Conservation (phyloP, 345 rosid genomes). For the Litchi chinensis region DNA sequence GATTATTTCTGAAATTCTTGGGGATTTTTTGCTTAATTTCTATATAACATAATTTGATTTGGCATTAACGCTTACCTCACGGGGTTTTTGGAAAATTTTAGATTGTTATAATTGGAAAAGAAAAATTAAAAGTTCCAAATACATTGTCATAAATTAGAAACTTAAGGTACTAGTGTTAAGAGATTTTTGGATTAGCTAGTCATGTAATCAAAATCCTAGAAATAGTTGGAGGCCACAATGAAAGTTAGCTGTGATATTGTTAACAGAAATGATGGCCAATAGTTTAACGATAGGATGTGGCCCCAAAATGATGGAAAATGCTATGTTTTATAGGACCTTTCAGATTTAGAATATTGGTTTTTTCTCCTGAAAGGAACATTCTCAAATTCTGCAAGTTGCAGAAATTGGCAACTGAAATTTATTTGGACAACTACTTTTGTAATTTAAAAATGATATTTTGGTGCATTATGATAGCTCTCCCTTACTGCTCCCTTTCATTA, state of each 20-base stretch:
- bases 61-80: neutral
- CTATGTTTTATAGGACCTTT: neutral
- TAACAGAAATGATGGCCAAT: neutral
- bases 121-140: neutral
- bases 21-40: neutral
- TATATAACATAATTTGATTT: neutral
- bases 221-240: neutral
- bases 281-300: neutral
- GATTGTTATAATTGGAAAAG: neutral
- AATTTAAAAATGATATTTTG: neutral
- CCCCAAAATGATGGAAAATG: neutral
- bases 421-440: neutral
- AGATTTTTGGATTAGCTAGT: neutral
- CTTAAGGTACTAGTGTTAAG: neutral
- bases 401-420: neutral
- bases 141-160: neutral
- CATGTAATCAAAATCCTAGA: neutral
- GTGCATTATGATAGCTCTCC: neutral
- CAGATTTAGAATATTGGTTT: neutral
- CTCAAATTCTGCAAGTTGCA: neutral
- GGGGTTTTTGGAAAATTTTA: neutral
- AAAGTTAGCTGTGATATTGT: neutral
- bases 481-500: neutral
- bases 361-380: neutral
- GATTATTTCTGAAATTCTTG: neutral